Evolutionary conservation across 225 moss, liverwort and hornwort species (phyloP).

Genomic region (Anthoceros angustus): DNA sequence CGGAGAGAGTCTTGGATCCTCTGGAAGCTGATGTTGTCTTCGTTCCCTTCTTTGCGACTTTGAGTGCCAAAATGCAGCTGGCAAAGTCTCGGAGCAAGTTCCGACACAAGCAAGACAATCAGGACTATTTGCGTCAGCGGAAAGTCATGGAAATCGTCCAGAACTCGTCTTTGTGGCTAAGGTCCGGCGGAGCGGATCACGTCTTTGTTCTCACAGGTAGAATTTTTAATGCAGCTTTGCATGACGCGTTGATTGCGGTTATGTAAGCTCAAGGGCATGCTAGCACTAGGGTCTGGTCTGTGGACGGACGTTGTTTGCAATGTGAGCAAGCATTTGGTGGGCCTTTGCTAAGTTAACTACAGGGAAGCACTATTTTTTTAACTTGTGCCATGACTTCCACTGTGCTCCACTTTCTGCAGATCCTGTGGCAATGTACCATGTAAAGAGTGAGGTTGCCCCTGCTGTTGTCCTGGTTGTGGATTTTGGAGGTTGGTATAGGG

Average conservation of each 20-base stretch:
- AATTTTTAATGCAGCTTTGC: background rate
- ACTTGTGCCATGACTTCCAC: no score
- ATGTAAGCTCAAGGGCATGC: no score
- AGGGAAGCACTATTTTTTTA: no score
- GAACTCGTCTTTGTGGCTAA: slow-evolving; percentile 12
- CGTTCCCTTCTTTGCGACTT: slow-evolving; percentile 15
- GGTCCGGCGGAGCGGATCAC: slow-evolving; percentile 18
- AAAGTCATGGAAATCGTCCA: slow-evolving; percentile 10
- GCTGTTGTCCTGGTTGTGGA: slow-evolving; percentile 13
- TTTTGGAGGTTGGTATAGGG: slow-evolving; percentile 12
- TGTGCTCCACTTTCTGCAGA: slow-evolving; percentile 6
- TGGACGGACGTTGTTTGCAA: no score
- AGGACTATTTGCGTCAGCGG: slow-evolving; percentile 10
- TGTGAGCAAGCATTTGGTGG: no score
- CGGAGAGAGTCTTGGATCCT: slow-evolving; percentile 6
- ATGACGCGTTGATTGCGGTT: no score
- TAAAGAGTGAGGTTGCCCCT: slow-evolving; percentile 9
- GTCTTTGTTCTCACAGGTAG: slow-evolving; percentile 17
- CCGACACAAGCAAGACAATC: slow-evolving; percentile 15
- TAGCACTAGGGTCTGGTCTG: no score
- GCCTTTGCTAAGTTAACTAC: no score
- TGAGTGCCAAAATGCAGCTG: slow-evolving; percentile 16
- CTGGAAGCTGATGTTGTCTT: slow-evolving; percentile 13
- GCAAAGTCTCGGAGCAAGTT: slow-evolving; percentile 11
- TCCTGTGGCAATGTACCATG: slow-evolving; percentile 21